Base-by-base conservation (phyloP, 768 basidiomycete species). In the Tylopilus subfusipes region DNA sequence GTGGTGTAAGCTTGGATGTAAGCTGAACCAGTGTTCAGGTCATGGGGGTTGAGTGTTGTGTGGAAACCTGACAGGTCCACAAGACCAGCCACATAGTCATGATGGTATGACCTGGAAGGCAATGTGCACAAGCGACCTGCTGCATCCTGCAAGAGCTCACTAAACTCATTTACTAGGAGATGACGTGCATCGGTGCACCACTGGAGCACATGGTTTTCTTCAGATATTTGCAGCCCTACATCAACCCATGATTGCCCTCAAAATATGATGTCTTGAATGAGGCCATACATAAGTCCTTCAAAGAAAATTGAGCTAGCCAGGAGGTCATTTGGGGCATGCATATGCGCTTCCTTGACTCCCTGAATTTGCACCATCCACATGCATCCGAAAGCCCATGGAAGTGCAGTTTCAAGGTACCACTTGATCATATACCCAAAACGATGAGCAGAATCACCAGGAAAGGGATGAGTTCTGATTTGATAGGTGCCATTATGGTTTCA, bases 1-100 rank as follows among this genome's bases (percentile, higher is more conserved):
- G 48, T 54, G 19, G 48, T 54, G 29, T 54, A 54, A n/a, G 53
- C 48, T 5, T 50, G 48, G 10, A 54, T n/a, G 47, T 54, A 54
- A 25, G 33, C 31, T 13, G 33, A 7, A 7, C 13, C 14, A 1
- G 19, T 9, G 5, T 36, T 3, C 1, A 19, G 19, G 18, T 43
- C 11, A 18, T 33, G 21, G 31, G 45, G 45, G 8, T 54, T 27
- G 16, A 54, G 47, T 2, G 42, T 54, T 7, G 47, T 42, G 2
- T 33, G 47, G 12, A 54, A 54, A 5, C 47, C 53, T 6, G 47
- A 43, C 10, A 49, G 3, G 11, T 54, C 47, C 0, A 54, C 42
- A 0, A 54, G n/a, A 1, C 53, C 53, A 30, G 42, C 53, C 10
- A 44, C 48, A 13, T 54, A 54, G 53, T 54, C 42, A 5, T 34